Evolutionary conservation across 202 grass and related monocot genomes (phyloP), one percentile per base, ranked within the genome.

Genomic region (Bolboschoenoplectus hybrid): DNA sequence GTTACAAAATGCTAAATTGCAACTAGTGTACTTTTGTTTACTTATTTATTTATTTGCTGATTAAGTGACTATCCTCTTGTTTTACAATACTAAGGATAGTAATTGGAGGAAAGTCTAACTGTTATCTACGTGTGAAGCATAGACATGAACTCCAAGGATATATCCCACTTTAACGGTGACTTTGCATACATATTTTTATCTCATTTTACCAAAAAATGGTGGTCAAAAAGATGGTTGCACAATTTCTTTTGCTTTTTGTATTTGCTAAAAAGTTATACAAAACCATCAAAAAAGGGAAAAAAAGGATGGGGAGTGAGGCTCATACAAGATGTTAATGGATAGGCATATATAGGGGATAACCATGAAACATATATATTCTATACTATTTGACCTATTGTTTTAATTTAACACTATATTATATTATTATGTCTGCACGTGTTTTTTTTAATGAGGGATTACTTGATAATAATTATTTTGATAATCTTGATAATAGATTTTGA

Each of bases 371-470:
- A 75, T 51, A 34, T 34, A 26, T 26, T 26, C 26, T 26, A 26
- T 26, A 26, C 26, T 51, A 40, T 68, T 68, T 68, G 19, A 74
- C 44, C 71, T 74, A n/a, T 74, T 74, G 45, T 51, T 34, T 74
- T 7, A 74, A 34, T 75, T 14, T 19, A 51, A 50, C 34, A 52
- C 9, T 13, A 71, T 71, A n/a, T 71, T 46, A 5, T 46, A 0
- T 9, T 71, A n/a, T 71, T 46, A 5, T 46, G 1, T 9, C 7
- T 46, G 7, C 7, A 72, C 16, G 19, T 72, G 4, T 26, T 11
- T 49, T 74, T 39, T 63, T 63, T 63, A 2, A 2, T 17, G 16
- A 60, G 57, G 3, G 57, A 61, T 61, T 16, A 61, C 5, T 61
- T 61, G 55, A 19, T 26, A 26, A 26, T 26, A 26, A 26, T 26